Percentiles rank a stretch among this genome's conserved stretches.
These are phyloP conservation scores for Pogostemon cablin DNA, from an alignment of 257 asterid species.

Conservation along the genomic window DNA sequence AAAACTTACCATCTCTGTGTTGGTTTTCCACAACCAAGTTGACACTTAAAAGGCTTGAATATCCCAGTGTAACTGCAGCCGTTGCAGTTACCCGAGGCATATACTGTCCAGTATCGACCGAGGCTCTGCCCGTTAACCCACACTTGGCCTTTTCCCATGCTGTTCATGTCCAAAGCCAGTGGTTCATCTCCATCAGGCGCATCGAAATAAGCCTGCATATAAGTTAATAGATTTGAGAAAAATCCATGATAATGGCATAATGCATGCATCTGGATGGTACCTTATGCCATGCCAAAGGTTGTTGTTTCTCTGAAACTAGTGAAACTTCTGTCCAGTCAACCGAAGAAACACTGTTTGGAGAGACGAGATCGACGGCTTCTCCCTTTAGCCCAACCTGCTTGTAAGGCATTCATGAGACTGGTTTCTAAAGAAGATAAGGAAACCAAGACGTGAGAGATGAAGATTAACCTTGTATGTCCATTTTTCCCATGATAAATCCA, in stretches of 20 bases:
- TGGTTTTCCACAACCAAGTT: constrained; percentile 86
- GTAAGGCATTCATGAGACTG: constrained; percentile 30
- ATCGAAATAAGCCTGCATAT: constrained; percentile 71
- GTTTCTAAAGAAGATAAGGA: constrained; percentile 3
- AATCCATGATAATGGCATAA: not conserved
- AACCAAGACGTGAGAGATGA: constrained; percentile 8
- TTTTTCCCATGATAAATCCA: constrained; percentile 83
- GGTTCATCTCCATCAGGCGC: constrained; percentile 92
- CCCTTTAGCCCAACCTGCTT: constrained; percentile 94
- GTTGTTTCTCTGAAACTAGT: constrained; percentile 64
- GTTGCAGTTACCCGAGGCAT: constrained; percentile 72
- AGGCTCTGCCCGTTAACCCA: constrained; percentile 95
- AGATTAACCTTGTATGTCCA: constrained; percentile 83
- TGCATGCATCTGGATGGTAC: constrained; percentile 35
- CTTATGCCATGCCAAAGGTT: constrained; percentile 97
- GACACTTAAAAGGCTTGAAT: constrained; percentile 75
- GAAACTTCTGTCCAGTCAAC: constrained; percentile 89
- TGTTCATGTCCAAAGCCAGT: constrained; percentile 85
- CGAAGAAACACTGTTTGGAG: constrained; percentile 62
- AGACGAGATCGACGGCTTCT: constrained; percentile 77
- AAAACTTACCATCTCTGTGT: constrained; percentile 80
- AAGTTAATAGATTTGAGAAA: constrained; percentile 5
- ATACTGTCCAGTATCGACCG: constrained; percentile 87
- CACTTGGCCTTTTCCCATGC: constrained; percentile 95
- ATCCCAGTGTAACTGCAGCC: constrained; percentile 67